Percentiles rank a stretch among this genome's conserved stretches.
phyloP scores from a whole-genome alignment of 805 yeast species.

The Phaffomyces opuntiae region DNA sequence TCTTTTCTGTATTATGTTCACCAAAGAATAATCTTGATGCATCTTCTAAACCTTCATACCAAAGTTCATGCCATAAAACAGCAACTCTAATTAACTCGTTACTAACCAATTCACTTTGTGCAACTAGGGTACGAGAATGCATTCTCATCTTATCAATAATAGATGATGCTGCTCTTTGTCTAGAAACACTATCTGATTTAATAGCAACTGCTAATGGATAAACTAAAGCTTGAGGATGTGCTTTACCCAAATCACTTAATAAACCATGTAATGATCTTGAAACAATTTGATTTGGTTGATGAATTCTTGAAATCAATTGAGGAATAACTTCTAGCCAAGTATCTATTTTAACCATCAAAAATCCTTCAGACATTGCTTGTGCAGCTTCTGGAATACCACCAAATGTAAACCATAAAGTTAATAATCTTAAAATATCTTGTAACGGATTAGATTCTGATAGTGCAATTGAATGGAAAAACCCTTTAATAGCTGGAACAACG shows the following conservation, averaged over 20 bases:
- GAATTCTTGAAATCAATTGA: conserved; percentile 91
- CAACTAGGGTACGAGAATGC: conserved; percentile 78
- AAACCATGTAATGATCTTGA: conserved; percentile 73
- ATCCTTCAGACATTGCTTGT: conserved; percentile 84
- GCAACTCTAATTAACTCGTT: conserved; percentile 91
- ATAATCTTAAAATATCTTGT: conserved; percentile 84
- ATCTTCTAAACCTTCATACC: conserved; percentile 97
- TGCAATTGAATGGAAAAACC: conserved; percentile 92
- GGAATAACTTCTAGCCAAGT: conserved; percentile 96
- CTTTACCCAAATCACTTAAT: conserved; percentile 81
- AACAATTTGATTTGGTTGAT: conserved; percentile 85
- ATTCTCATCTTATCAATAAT: conserved; percentile 89
- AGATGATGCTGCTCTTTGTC: conserved; percentile 87
- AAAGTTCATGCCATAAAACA: conserved; percentile 93
- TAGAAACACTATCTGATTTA: conserved; percentile 81
- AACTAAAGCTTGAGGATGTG: conserved; percentile 95
- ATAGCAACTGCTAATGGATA: conserved; percentile 95
- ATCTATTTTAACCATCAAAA: conserved; percentile 80
- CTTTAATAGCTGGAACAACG: conserved; percentile 92
- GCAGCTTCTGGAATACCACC: conserved; percentile 94
- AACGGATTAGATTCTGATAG: conserved; percentile 79
- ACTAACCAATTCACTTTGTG: conserved; percentile 91
- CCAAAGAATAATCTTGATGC: conserved; percentile 92
- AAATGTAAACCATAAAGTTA: conserved; percentile 92
- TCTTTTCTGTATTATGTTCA: conserved; percentile 89